Evolutionary conservation across 805 yeast genomes (phyloP).

Genomic region (Phaffomyces antillensis): DNA sequence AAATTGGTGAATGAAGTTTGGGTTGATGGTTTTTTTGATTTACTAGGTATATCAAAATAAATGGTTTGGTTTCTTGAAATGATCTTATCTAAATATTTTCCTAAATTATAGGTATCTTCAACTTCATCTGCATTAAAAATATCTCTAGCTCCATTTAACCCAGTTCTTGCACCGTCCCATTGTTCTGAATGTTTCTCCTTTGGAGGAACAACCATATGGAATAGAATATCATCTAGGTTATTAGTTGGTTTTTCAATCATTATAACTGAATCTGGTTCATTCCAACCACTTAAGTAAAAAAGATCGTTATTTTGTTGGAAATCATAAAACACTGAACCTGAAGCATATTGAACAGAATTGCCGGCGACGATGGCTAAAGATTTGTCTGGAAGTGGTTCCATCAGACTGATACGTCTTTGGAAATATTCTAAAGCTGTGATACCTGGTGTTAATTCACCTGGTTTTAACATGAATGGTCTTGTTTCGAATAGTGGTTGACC

Average conservation of each 20-base stretch:
- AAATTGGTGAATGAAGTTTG: conserved; percentile 23
- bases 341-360: conserved; percentile 62
- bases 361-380: conserved; percentile 76
- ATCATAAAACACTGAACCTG: conserved; percentile 86
- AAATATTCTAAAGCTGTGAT: conserved; percentile 79
- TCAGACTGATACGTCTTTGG: conserved; percentile 56
- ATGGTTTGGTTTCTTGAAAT: conserved; percentile 43
- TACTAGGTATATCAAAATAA: conserved; percentile 43
- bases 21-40: conserved; percentile 14
- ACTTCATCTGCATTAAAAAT: conserved; percentile 84
- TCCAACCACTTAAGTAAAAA: conserved; percentile 85
- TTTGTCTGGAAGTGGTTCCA: conserved; percentile 48
- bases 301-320: conserved; percentile 91
- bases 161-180: conserved; percentile 95
- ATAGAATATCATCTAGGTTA: conserved; percentile 44
- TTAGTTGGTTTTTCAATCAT: conserved; percentile 55
- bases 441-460: conserved; percentile 85
- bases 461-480: conserved; percentile 62
- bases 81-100: conserved; percentile 38
- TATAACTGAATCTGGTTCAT: conserved; percentile 77
- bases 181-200: conserved; percentile 70
- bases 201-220: conserved; percentile 83
- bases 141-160: conserved; percentile 72
- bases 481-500: conserved; percentile 91
- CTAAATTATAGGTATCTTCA: conserved; percentile 39